Conservation (phyloP, 176 grass and related monocot species). For the barley (Hordeum vulgare) region MorexV3_pseudomolecules_assembly NC_058524.1:42633028-42633527, state of each 20-base stretch:
- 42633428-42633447: neutral
- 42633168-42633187: slow-evolving; percentile 18
- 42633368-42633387: neutral
- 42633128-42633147: no score
- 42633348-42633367: neutral
- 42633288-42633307: neutral
- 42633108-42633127: neutral
- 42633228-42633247: neutral
- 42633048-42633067: neutral
- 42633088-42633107: neutral
- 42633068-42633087: neutral
- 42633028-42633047: neutral
- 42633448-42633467: neutral
- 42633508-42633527: neutral
- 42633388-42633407: neutral
- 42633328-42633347: neutral
- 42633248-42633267: no score
- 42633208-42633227: neutral
- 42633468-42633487: neutral
- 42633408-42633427: neutral
- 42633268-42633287: neutral
- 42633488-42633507: neutral
- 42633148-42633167: neutral
- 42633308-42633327: slow-evolving; percentile 3
- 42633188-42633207: neutral